phyloP scores from a whole-genome alignment of 768 basidiomycete genomes.

The Daedalea quercina region DNA sequence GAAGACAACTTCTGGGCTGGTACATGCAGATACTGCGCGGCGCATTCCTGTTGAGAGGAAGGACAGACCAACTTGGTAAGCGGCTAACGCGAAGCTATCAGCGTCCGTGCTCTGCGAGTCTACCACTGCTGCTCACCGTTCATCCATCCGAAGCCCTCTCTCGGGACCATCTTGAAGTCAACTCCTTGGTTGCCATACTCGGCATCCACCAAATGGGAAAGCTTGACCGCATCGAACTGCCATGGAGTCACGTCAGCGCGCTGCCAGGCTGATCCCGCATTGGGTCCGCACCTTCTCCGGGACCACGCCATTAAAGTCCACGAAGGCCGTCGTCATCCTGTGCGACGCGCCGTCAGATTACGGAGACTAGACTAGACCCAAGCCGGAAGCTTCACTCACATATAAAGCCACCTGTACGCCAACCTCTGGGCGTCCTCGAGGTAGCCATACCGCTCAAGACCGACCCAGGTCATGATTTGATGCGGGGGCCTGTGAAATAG shows the following conservation, averaged over 20 bases:
- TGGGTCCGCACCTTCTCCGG: constrained; percentile 76
- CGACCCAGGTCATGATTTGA: constrained; percentile 99
- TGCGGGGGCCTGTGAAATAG: constrained; percentile 72
- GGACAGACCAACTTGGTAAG: constrained; percentile 94
- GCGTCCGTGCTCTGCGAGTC: background rate
- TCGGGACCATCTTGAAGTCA: constrained; percentile 96
- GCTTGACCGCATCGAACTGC: constrained; percentile 91
- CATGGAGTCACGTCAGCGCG: constrained; percentile 1
- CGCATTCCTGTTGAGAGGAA: constrained; percentile 93
- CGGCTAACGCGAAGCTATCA: constrained; percentile 43
- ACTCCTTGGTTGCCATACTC: constrained; percentile 96
- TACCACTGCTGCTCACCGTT: constrained; percentile 49
- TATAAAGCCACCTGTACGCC: constrained; percentile 96
- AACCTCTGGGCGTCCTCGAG: constrained; percentile 88
- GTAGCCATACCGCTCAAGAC: constrained; percentile 93
- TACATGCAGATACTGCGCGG: constrained; percentile 91
- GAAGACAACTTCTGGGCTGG: constrained; percentile 88
- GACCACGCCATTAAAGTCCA: constrained; percentile 96
- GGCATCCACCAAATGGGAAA: constrained; percentile 94
- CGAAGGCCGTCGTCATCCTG: constrained; percentile 91
- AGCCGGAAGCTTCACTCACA: constrained; percentile 42
- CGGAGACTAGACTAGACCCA: background rate
- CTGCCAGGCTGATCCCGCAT: no score
- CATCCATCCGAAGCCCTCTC: constrained; percentile 99
- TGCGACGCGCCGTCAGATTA: background rate